Evolutionary conservation across 2,329 filamentous ascomycete genomes (phyloP).

Genomic region (Cordyceps sp.): DNA sequence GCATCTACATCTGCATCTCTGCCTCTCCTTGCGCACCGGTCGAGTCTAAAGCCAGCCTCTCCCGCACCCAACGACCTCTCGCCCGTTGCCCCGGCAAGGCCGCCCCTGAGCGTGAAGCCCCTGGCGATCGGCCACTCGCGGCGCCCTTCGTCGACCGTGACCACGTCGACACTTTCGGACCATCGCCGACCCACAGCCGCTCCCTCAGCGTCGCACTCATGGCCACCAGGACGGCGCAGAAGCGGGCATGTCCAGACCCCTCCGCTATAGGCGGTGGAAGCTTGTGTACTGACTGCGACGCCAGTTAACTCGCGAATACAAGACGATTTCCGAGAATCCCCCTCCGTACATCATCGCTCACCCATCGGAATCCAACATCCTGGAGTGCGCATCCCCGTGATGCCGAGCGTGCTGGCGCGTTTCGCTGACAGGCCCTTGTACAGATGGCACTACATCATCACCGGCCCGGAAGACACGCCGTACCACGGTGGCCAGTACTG

Average conservation of each 20-base stretch:
- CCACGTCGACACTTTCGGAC: neutral
- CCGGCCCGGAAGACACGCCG: slow-evolving; percentile 82
- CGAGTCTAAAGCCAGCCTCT: too few relatives aligned
- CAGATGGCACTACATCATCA: slow-evolving; percentile 91
- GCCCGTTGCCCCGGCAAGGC: too few relatives aligned
- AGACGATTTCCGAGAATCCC: slow-evolving; percentile 52
- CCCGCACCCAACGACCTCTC: too few relatives aligned
- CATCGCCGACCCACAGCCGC: neutral
- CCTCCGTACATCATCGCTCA: slow-evolving; percentile 81
- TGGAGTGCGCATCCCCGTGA: slow-evolving; percentile 45
- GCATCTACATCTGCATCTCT: neutral
- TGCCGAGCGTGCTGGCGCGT: too few relatives aligned
- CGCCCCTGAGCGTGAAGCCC: too few relatives aligned
- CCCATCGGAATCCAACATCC: slow-evolving; percentile 77
- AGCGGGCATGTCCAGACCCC: slow-evolving; percentile 35
- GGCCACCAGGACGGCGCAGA: slow-evolving; percentile 58
- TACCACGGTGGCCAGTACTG: slow-evolving; percentile 95
- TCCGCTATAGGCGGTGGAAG: too few relatives aligned
- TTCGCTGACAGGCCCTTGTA: slow-evolving; percentile 3
- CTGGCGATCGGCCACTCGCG: too few relatives aligned
- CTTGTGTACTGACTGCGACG: slow-evolving; percentile 7
- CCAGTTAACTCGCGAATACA: slow-evolving; percentile 46
- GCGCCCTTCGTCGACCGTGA: too few relatives aligned
- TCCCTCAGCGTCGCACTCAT: slow-evolving; percentile 22
- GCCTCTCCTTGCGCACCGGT: too few relatives aligned